These are phyloP conservation scores for Scutellaria galericulata DNA, from an alignment of 257 asterid species.

Conservation along the genomic window DNA sequence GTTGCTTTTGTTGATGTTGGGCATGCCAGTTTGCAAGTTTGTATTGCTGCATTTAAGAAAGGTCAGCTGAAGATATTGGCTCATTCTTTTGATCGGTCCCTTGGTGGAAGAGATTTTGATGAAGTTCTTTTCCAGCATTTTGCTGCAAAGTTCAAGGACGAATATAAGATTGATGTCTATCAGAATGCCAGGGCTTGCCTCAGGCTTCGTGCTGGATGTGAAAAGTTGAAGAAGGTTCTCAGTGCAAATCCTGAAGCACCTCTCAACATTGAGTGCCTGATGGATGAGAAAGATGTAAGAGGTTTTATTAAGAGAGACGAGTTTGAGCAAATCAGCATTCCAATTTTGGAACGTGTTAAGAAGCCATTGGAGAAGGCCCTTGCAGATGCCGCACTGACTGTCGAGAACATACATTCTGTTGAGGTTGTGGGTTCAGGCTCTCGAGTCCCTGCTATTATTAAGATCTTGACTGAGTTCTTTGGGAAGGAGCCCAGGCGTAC, in stretches of 20 bases:
- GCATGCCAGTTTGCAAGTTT: slow-evolving; percentile 83
- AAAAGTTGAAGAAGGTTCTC: slow-evolving; percentile 78
- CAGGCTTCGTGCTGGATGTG: slow-evolving; percentile 81
- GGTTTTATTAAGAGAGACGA: slow-evolving; percentile 85
- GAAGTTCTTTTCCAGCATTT: slow-evolving; percentile 84
- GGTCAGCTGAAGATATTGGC: slow-evolving; percentile 84
- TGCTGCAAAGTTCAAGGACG: slow-evolving; percentile 85
- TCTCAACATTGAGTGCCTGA: slow-evolving; percentile 80
- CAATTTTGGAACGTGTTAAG: slow-evolving; percentile 82
- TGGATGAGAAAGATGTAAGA: slow-evolving; percentile 89
- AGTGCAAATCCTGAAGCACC: slow-evolving; percentile 91
- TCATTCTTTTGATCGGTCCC: slow-evolving; percentile 77
- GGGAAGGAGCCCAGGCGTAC: slow-evolving; percentile 90
- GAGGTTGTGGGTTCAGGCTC: slow-evolving; percentile 91
- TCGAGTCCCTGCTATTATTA: slow-evolving; percentile 78
- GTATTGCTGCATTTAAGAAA: slow-evolving; percentile 81
- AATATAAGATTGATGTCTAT: slow-evolving; percentile 78
- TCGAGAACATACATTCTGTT: slow-evolving; percentile 65
- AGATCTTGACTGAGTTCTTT: slow-evolving; percentile 78
- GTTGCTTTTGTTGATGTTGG: slow-evolving; percentile 87
- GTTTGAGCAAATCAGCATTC: slow-evolving; percentile 77
- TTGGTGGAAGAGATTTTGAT: slow-evolving; percentile 92
- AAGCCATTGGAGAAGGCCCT: slow-evolving; percentile 85
- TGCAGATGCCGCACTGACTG: slow-evolving; percentile 68
- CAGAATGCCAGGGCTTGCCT: slow-evolving; percentile 90